These are phyloP conservation scores for Litsea cubeba DNA, from an alignment of 164 flowering plant species.

Conservation along the genomic window DNA sequence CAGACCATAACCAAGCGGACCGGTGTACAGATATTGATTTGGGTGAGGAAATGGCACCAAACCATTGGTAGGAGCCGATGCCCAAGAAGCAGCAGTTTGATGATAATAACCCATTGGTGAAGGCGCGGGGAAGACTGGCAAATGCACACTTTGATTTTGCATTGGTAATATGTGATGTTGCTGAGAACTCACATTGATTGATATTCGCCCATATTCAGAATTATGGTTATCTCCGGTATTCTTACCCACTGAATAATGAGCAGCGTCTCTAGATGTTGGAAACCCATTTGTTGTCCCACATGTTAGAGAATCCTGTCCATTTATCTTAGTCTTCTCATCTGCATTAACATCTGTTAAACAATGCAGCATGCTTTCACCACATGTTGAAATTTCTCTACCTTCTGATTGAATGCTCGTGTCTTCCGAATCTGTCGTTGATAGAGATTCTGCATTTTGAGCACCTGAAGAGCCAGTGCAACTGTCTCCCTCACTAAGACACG, in stretches of 20 bases:
- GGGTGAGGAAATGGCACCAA: conserved; percentile 57
- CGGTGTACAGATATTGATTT: conserved; percentile 46
- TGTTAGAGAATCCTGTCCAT: conserved; percentile 22
- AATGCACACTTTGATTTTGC: conserved; percentile 45
- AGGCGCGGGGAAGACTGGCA: conserved; percentile 60
- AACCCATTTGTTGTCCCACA: conserved; percentile 13
- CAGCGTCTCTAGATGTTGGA: conserved; percentile 17
- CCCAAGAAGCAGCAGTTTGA: conserved; percentile 70
- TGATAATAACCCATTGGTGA: conserved; percentile 69
- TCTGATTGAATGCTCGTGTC: conserved; percentile 64
- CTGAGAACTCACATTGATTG: conserved; percentile 30
- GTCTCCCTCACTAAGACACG: conserved; percentile 84
- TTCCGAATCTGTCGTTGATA: conserved; percentile 75
- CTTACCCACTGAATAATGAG: conserved; percentile 11
- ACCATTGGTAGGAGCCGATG: conserved; percentile 59
- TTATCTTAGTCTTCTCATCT: conserved; percentile 25
- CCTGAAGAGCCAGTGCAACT: conserved; percentile 52
- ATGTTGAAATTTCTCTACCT: conserved; percentile 39
- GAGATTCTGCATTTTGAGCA: conserved; percentile 53
- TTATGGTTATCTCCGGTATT: conserved; percentile 18
- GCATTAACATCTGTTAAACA: conserved; percentile 23
- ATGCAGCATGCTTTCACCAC: conserved; percentile 25
- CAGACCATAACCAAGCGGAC: conserved; percentile 57
- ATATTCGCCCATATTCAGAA: conserved; percentile 28
- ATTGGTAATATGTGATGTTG: conserved; percentile 29